Percentiles rank a stretch among this genome's conserved stretches.
phyloP scores from a whole-genome alignment of 2,329 filamentous ascomycete species.

The Parastagonospora avenae region DNA sequence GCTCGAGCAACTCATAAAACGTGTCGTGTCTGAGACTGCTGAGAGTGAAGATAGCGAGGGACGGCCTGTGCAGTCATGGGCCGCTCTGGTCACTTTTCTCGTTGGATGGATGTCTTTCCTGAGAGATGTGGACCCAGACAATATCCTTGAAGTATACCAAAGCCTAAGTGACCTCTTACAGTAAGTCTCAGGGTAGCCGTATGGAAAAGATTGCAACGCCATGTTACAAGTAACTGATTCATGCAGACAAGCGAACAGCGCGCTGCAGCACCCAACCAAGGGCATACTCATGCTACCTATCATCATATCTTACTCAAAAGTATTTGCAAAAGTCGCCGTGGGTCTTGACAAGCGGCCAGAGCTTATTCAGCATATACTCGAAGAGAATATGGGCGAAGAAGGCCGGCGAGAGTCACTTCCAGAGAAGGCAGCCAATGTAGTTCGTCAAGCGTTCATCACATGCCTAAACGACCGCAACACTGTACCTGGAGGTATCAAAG shows the following conservation, averaged over 20 bases:
- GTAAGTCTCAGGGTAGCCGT: slow-evolving; percentile 55
- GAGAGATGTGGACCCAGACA: slow-evolving; percentile 77
- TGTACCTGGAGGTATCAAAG: slow-evolving; percentile 59
- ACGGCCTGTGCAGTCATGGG: slow-evolving; percentile 65
- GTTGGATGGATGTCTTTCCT: slow-evolving; percentile 81
- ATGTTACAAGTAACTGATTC: slow-evolving; percentile 6
- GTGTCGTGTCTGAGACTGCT: slow-evolving; percentile 48
- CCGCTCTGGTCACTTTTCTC: slow-evolving; percentile 77
- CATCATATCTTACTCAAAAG: slow-evolving; percentile 79
- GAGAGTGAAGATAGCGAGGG: slow-evolving; percentile 66
- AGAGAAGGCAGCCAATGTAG: slow-evolving; percentile 84
- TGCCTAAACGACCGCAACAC: slow-evolving; percentile 82
- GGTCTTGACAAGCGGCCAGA: slow-evolving; percentile 81
- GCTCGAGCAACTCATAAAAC: slow-evolving; percentile 30
- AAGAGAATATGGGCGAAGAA: slow-evolving; percentile 60
- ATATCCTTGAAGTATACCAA: slow-evolving; percentile 76
- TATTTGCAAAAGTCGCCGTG: slow-evolving; percentile 82
- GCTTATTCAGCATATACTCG: slow-evolving; percentile 68
- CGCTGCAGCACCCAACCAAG: slow-evolving; percentile 77
- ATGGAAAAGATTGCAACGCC: not conserved
- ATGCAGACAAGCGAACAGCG: slow-evolving; percentile 74
- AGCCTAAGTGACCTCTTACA: slow-evolving; percentile 75
- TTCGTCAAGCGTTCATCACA: slow-evolving; percentile 88
- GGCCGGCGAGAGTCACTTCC: slow-evolving; percentile 78
- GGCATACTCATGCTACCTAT: slow-evolving; percentile 83